Conservation (phyloP, 2,329 filamentous ascomycete genomes). For the Xylogone sp. region DNA sequence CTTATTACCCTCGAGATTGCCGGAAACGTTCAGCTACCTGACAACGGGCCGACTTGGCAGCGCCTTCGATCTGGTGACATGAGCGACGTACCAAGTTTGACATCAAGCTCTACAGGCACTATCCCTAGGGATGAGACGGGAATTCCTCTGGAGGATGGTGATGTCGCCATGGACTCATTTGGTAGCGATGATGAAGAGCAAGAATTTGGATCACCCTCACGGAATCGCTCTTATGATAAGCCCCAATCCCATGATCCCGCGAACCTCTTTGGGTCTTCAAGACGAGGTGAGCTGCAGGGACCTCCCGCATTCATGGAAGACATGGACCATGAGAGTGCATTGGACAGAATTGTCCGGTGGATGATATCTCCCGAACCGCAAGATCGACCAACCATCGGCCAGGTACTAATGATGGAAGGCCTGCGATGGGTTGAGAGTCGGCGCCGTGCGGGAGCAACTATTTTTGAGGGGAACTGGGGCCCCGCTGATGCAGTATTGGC, state of each 20-base stretch:
- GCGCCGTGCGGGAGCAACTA: slow-evolving; percentile 82
- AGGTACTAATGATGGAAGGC: slow-evolving; percentile 70
- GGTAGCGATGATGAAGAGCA: slow-evolving; percentile 36
- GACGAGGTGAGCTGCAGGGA: slow-evolving; percentile 54
- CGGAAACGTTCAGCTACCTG: slow-evolving; percentile 87
- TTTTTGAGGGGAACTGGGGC: slow-evolving; percentile 96
- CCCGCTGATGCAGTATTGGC: slow-evolving; percentile 54
- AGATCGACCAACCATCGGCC: slow-evolving; percentile 68
- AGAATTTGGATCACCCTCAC: slow-evolving; percentile 33
- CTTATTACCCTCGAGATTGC: slow-evolving; percentile 94
- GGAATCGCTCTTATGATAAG: slow-evolving; percentile 25
- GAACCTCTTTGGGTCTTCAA: slow-evolving; percentile 35
- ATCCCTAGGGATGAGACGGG: slow-evolving; percentile 73
- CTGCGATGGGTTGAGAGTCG: slow-evolving; percentile 76
- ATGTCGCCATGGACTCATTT: slow-evolving; percentile 24
- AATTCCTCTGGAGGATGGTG: slow-evolving; percentile 49
- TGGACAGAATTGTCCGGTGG: slow-evolving; percentile 80
- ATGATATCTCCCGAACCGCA: slow-evolving; percentile 79
- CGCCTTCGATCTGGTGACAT: slow-evolving; percentile 86
- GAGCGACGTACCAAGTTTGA: slow-evolving; percentile 82
- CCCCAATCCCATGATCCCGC: slow-evolving; percentile 28
- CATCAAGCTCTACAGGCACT: slow-evolving; percentile 69
- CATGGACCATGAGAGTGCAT: slow-evolving; percentile 63
- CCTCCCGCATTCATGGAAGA: slow-evolving; percentile 91
- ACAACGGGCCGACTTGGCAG: slow-evolving; percentile 89